A percentile compares a stretch with the other conserved stretches of the same genome.
Conservation (phyloP, 2,329 filamentous ascomycete genomes). For the Aspergillus floridensis region DNA sequence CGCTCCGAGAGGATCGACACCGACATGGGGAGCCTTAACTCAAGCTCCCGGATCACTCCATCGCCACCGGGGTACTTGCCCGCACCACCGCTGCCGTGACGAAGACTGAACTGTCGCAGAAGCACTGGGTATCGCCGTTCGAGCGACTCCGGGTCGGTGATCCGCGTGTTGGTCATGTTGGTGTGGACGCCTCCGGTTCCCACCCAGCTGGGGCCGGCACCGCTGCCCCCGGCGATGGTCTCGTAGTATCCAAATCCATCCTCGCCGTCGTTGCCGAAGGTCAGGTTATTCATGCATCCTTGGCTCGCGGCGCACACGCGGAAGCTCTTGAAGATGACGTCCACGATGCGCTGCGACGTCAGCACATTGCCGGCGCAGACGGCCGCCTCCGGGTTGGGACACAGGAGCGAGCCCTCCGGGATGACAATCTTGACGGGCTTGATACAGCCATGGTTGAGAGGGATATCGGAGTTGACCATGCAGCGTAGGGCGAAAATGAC, state of each 20-base stretch:
- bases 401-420: slow-evolving; percentile 67
- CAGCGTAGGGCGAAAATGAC: too few relatives aligned
- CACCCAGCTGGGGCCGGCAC: too few relatives aligned
- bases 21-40: too few relatives aligned
- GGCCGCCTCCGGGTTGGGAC: slow-evolving; percentile 68
- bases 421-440: slow-evolving; percentile 73
- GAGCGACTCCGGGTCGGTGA: slow-evolving; percentile 77
- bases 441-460: slow-evolving; percentile 30
- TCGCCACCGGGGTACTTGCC: too few relatives aligned
- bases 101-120: slow-evolving; percentile 60
- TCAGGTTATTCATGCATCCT: slow-evolving; percentile 29
- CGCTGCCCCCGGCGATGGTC: too few relatives aligned
- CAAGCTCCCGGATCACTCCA: too few relatives aligned
- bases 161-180: slow-evolving; percentile 84
- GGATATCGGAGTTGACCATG: too few relatives aligned
- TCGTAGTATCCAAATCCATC: too few relatives aligned
- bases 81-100: too few relatives aligned
- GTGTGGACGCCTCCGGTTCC: slow-evolving; percentile 50
- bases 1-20: too few relatives aligned
- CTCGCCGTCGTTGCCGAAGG: too few relatives aligned
- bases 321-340: slow-evolving; percentile 76
- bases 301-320: slow-evolving; percentile 71
- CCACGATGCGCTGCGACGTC: slow-evolving; percentile 73
- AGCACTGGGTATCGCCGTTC: slow-evolving; percentile 75
- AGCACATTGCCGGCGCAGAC: slow-evolving; percentile 77